A percentile compares a stretch with the other conserved stretches of the same genome.
phyloP scores from a whole-genome alignment of 2,329 filamentous ascomycete species.

The Phialemoniopsis sp. region DNA sequence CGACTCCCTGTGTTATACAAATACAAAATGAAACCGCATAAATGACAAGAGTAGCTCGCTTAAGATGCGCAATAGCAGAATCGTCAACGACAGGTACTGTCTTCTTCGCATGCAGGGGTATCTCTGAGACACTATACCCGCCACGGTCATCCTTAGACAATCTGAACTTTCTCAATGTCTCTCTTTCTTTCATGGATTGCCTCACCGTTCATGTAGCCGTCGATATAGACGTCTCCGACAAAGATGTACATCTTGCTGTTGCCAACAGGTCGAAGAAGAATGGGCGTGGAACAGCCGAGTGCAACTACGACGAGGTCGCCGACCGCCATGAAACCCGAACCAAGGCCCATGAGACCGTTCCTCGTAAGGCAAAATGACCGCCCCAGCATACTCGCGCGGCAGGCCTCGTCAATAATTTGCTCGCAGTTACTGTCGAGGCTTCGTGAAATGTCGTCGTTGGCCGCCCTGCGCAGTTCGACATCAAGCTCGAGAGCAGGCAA shows the following conservation, averaged over 20 bases:
- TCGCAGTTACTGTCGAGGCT: conserved; percentile 2
- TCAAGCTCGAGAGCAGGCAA: conserved; percentile 12
- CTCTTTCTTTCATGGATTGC: conserved; percentile 17
- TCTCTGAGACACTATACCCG: no score
- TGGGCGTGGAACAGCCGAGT: conserved; percentile 26
- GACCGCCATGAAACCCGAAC: conserved; percentile 20
- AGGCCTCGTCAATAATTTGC: conserved; percentile 11
- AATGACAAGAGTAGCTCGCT: no score
- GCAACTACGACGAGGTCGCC: conserved; percentile 26
- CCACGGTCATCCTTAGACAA: no score
- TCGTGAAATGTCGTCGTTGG: background rate
- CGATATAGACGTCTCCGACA: conserved; percentile 27
- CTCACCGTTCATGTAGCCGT: conserved; percentile 26
- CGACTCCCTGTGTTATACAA: no score
- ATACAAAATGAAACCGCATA: no score
- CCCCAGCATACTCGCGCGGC: conserved; percentile 13
- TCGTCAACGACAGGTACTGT: no score
- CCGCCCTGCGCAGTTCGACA: conserved; percentile 6
- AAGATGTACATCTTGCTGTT: conserved; percentile 16
- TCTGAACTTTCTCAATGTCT: no score
- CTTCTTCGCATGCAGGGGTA: no score
- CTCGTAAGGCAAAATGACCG: conserved; percentile 17
- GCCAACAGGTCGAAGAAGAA: conserved; percentile 21
- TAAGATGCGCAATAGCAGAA: no score
- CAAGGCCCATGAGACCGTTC: conserved; percentile 20